Base-by-base conservation (phyloP, 768 basidiomycete genomes). In the Serendipita vermifera region DNA sequence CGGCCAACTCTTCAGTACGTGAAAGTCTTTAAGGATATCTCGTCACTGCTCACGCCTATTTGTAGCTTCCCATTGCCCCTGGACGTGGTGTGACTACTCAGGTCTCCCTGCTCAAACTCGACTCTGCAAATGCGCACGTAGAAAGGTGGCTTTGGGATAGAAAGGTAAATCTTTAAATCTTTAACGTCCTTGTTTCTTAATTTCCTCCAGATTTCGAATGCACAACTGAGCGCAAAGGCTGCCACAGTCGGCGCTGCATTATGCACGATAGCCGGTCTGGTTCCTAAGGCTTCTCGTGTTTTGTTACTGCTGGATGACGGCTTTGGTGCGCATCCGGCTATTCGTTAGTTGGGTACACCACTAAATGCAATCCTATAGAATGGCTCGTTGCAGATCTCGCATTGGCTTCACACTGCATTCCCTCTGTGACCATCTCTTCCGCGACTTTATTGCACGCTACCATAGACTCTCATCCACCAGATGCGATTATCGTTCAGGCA, bases 301-400 rank as follows among this genome's bases (percentile, higher is more conserved):
- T 66, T 91, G n/a, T 67, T 91, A 11, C 70, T 90, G 24, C 71
- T 92, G 36, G 85, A 91, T 60, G 89, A 91, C 64, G 68, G 83
- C 40, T 71, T 91, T 41, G 87, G 88, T 85, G 60, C 11, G 75
- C 65, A 33, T 31, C 20, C 27, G 3, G 27, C 33, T 31, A 64
- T 57, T 5, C 53, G 56, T 15, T 53, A 59, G 2, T 58, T 61
- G 54, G n/a, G n/a, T n/a, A n/a, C n/a, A n/a, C n/a, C n/a, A n/a
- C n/a, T n/a, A 61, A 15, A 54, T 59, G n/a, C 63, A 56, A 31
- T 58, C 65, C 46, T 20, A 3, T 63, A 87, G 88, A 85, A 69
- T 92, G 85, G 65, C 63, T 90, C 63, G 77, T 91, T 41, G 73
- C 79, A 27, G 88, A 91, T 69, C 74, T 92, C 26, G 87, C 87